phyloP scores from a whole-genome alignment of 148 eudicot genomes.

The Diospyros lotus region DNA sequence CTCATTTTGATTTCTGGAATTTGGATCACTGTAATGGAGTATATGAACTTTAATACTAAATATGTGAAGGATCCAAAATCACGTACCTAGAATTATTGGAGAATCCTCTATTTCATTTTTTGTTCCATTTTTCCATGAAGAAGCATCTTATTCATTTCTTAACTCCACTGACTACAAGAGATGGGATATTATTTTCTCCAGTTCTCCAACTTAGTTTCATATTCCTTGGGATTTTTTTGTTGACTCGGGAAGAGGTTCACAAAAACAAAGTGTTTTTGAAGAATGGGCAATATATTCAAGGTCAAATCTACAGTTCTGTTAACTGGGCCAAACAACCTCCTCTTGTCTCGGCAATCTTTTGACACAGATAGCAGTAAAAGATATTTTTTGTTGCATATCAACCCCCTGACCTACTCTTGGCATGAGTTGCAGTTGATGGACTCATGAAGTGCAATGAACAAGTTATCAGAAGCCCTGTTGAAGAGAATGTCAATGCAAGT shows the following conservation, averaged over 20 bases:
- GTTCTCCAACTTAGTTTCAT: not conserved
- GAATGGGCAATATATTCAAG: not conserved
- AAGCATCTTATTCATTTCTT: not conserved
- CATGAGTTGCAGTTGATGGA: constrained; percentile 49
- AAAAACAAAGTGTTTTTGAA: not conserved
- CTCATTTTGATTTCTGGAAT: not conserved
- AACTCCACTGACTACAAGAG: not conserved
- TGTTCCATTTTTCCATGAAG: not conserved
- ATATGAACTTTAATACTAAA: not conserved
- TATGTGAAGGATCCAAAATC: not conserved
- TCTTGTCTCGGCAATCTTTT: not conserved
- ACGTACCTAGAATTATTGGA: not conserved
- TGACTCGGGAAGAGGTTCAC: not conserved
- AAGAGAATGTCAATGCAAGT: constrained; percentile 39
- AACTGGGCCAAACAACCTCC: not conserved
- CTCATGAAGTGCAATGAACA: constrained; percentile 48
- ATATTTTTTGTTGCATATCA: not conserved
- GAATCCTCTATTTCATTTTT: not conserved
- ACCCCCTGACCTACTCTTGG: not conserved
- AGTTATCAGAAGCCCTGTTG: constrained; percentile 34
- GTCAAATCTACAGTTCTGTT: not conserved
- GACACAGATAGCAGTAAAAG: too few relatives aligned
- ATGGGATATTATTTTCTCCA: not conserved
- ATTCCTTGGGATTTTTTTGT: not conserved
- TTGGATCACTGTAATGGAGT: too few relatives aligned